phyloP scores from a whole-genome alignment of 2,329 filamentous ascomycete genomes.

The Fusarium euwallaceae region DNA sequence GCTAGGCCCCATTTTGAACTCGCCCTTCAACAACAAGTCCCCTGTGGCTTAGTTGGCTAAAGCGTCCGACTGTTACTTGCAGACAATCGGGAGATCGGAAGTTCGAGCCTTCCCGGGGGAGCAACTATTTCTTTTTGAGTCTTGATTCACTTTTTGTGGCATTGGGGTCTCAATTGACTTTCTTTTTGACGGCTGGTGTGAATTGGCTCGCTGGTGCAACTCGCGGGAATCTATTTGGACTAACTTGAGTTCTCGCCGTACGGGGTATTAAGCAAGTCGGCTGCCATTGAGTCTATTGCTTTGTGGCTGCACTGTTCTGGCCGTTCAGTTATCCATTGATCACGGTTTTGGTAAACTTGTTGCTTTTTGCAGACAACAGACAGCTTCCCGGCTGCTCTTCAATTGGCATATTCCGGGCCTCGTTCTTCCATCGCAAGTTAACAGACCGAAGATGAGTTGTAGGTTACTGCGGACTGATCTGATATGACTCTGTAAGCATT shows the following conservation, averaged over 20 bases:
- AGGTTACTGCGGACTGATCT: neutral
- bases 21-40: constrained; percentile 15
- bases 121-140: neutral
- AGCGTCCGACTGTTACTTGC: constrained; percentile 44
- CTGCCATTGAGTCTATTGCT: neutral
- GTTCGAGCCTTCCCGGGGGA: constrained; percentile 50
- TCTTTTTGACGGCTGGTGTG: neutral
- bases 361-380: neutral
- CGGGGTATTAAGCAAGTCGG: neutral
- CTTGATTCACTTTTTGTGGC: neutral
- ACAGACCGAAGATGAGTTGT: neutral
- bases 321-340: neutral
- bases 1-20: neutral
- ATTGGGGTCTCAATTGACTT: too few relatives aligned
- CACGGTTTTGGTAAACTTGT: neutral
- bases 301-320: accelerated
- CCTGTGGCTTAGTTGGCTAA: constrained; percentile 46
- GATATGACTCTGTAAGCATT: neutral
- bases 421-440: neutral
- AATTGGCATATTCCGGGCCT: neutral
- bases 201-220: neutral
- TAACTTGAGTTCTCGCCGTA: neutral
- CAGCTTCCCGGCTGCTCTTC: neutral
- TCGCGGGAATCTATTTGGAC: neutral
- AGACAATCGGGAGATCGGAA: constrained; percentile 49